phyloP scores from a whole-genome alignment of 2,329 filamentous ascomycete species.

The Leptosphaerulina australis region DNA sequence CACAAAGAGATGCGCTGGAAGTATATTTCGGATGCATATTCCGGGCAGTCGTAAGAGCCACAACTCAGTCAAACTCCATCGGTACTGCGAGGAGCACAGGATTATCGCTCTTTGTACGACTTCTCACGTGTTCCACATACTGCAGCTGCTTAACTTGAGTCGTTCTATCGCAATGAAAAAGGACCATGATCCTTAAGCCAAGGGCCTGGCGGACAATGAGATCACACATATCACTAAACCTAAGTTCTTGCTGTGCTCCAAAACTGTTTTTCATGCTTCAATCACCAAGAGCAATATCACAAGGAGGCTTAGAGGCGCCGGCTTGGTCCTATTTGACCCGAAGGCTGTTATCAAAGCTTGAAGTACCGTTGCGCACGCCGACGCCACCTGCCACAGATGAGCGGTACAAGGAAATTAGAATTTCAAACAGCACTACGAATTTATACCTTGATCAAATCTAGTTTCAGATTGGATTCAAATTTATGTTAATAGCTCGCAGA shows the following conservation, averaged over 20 bases:
- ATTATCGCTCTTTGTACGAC: no score
- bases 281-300: conserved; percentile 38
- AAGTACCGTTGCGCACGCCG: conserved; percentile 23
- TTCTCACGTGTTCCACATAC: no score
- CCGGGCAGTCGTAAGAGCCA: no score
- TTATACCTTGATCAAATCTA: not conserved
- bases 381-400: conserved; percentile 11
- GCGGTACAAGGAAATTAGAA: not conserved
- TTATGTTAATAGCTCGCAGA: not conserved
- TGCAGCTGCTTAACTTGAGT: no score
- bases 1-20: no score
- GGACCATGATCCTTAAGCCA: no score
- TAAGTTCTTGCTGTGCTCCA: conserved; percentile 28
- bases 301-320: conserved; percentile 37
- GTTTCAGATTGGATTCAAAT: not conserved
- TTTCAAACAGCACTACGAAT: not conserved
- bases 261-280: conserved; percentile 25
- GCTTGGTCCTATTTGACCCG: conserved; percentile 43
- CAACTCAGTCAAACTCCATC: no score
- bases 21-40: no score
- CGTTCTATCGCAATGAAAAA: no score
- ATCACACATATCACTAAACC: conserved; percentile 32
- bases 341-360: conserved; percentile 41
- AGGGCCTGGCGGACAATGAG: no score
- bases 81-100: no score